These are phyloP conservation scores for Neurospora africana DNA, from an alignment of 495 filamentous ascomycete species.

Conservation along the genomic window DNA sequence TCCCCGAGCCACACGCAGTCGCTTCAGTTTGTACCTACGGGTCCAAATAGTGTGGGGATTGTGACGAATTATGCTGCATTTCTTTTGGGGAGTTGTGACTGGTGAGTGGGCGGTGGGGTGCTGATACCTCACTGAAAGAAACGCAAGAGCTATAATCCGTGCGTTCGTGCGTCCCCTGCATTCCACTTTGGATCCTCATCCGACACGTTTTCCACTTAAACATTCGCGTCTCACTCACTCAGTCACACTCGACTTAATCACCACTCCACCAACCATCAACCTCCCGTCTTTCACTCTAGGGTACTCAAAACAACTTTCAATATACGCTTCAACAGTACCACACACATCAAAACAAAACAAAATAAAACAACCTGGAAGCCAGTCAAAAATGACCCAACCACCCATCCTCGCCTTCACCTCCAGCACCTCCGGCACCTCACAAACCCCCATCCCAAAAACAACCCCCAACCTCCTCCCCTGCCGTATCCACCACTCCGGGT, in stretches of 20 bases:
- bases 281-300: not conserved
- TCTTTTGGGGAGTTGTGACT: too few relatives aligned
- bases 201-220: not conserved
- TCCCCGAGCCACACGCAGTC: too few relatives aligned
- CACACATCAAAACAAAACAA: too few relatives aligned
- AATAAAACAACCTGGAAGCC: not conserved
- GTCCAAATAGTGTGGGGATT: too few relatives aligned
- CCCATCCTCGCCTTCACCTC: conserved; percentile 16
- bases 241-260: not conserved
- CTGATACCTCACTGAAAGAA: too few relatives aligned
- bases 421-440: too few relatives aligned
- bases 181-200: not conserved
- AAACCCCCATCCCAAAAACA: conserved; percentile 24
- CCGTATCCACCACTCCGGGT: conserved; percentile 67
- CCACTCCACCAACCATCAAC: not conserved
- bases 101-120: too few relatives aligned
- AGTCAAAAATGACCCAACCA: conserved; percentile 14
- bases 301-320: too few relatives aligned
- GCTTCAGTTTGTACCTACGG: too few relatives aligned
- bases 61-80: too few relatives aligned
- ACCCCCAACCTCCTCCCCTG: conserved; percentile 80
- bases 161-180: not conserved
- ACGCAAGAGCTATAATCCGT: not conserved
- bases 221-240: not conserved
- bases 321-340: too few relatives aligned